Conservation (phyloP, 2,329 filamentous ascomycete species). For the Fonsecaea monophora region DNA sequence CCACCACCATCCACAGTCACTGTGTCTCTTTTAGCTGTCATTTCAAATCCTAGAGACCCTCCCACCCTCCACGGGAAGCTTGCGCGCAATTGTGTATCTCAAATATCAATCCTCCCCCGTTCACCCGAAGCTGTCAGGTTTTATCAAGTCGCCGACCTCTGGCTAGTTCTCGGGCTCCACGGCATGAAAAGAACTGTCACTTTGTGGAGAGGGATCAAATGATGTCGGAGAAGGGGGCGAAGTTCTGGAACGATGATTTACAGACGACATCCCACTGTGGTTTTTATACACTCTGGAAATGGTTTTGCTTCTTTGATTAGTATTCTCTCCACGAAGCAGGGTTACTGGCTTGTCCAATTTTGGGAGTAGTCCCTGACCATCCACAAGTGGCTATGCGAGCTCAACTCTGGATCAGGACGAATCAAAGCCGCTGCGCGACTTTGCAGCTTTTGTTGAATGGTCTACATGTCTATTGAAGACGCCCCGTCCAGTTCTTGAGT, state of each 20-base stretch:
- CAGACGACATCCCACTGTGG: neutral
- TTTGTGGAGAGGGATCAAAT: neutral
- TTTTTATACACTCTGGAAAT: neutral
- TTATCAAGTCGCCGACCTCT: neutral
- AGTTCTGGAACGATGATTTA: neutral
- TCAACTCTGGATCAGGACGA: neutral
- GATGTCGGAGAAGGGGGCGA: neutral
- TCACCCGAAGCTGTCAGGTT: neutral
- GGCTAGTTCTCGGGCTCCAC: neutral
- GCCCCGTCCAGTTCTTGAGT: neutral
- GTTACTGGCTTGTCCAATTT: slow-evolving; percentile 4
- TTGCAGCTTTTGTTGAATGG: neutral
- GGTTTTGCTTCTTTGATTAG: neutral
- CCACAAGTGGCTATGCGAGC: neutral
- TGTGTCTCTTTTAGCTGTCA: neutral
- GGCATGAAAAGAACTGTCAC: neutral
- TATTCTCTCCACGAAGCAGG: neutral
- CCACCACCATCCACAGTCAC: no score
- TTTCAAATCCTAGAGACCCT: neutral
- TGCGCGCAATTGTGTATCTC: neutral
- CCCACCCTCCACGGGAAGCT: neutral
- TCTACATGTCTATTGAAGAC: neutral
- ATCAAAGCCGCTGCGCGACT: neutral
- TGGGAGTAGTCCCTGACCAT: neutral
- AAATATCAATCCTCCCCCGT: neutral